Conservation (phyloP, 1,284 basidiomycete genomes). For the Baeospora myosura region DNA sequence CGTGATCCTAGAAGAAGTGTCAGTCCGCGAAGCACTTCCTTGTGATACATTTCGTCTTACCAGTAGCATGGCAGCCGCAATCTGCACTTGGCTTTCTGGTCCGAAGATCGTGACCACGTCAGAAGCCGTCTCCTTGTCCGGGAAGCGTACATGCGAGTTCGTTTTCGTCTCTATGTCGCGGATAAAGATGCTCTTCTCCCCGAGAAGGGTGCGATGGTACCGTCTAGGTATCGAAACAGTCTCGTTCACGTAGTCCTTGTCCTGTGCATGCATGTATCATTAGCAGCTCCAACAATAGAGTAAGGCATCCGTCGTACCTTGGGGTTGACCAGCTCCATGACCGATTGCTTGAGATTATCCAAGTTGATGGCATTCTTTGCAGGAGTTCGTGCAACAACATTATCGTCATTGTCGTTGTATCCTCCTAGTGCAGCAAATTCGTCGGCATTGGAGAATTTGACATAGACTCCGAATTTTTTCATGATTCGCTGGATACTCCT, state of each 20-base stretch:
- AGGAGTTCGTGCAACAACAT: constrained; percentile 94
- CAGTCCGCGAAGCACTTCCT: constrained; percentile 5
- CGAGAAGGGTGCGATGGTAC: constrained; percentile 91
- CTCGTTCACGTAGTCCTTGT: constrained; percentile 95
- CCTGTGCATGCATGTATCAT: constrained; percentile 40
- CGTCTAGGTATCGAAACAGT: constrained; percentile 88
- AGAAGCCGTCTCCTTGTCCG: constrained; percentile 90
- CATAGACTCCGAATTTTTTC: constrained; percentile 99
- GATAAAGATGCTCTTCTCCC: constrained; percentile 95
- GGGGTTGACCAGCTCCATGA: constrained; percentile 96
- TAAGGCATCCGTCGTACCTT: constrained; percentile 51
- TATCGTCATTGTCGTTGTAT: constrained; percentile 97
- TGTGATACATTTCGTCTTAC: constrained; percentile 34
- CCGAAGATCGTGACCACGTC: constrained; percentile 92
- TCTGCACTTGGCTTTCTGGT: constrained; percentile 94
- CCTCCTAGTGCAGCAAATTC: constrained; percentile 94
- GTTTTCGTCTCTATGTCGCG: constrained; percentile 97
- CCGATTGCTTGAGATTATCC: constrained; percentile 91
- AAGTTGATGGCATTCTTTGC: constrained; percentile 96
- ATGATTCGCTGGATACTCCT: constrained; percentile 99
- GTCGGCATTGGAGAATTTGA: constrained; percentile 98
- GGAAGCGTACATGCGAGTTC: constrained; percentile 90
- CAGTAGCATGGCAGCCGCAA: constrained; percentile 92
- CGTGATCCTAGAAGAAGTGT: constrained; percentile 69
- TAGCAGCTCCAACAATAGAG: constrained; percentile 4